Evolutionary conservation across 257 asterid genomes (phyloP).

Genomic region (Przewalskia tangutica): DNA sequence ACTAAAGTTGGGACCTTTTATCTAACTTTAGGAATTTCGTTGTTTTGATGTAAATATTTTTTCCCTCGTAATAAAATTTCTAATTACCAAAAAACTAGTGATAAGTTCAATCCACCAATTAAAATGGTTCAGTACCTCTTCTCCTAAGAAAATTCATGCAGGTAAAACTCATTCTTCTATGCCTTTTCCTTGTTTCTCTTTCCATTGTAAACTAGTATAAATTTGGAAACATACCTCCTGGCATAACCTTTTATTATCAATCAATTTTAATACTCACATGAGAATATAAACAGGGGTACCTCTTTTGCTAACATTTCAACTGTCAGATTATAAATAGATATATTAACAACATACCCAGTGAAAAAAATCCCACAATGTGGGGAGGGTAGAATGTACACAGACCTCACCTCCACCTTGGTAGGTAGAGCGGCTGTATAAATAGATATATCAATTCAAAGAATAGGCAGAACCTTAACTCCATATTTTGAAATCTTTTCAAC

Average conservation of each 20-base stretch:
- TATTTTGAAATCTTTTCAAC: neutral
- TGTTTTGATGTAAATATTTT: no score
- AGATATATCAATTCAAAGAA: neutral
- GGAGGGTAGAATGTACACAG: no score
- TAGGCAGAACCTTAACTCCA: neutral
- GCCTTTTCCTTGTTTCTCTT: neutral
- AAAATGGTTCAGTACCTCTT: neutral
- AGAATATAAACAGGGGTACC: neutral
- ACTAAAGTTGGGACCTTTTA: no score
- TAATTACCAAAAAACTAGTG: no score
- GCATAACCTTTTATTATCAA: neutral
- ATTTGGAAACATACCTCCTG: neutral
- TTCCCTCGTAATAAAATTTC: no score
- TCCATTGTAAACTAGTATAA: neutral
- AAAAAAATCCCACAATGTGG: no score
- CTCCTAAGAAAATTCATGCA: neutral
- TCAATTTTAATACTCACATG: neutral
- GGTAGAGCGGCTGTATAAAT: no score
- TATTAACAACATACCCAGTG: no score
- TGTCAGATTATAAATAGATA: neutral
- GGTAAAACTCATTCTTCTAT: neutral
- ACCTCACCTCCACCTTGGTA: no score
- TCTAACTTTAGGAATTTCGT: no score
- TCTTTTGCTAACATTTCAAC: neutral
- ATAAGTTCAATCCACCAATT: neutral